phyloP scores from a whole-genome alignment of 2,329 filamentous ascomycete genomes.

The Podosphaera aphanis region DNA sequence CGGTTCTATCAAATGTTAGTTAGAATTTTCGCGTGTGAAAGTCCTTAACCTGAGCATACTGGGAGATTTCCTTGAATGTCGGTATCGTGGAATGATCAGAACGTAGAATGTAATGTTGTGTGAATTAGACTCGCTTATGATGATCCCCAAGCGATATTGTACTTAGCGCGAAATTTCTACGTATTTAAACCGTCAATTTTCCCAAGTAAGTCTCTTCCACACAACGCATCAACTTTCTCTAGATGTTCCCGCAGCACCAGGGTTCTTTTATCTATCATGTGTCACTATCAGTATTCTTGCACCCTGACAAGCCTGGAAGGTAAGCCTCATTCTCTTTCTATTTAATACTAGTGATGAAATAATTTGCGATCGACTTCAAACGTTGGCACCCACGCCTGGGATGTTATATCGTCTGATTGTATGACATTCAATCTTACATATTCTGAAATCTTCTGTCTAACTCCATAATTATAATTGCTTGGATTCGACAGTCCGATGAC shows the following conservation, averaged over 20 bases:
- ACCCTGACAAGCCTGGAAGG: no score
- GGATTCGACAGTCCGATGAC: background rate
- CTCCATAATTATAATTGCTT: background rate
- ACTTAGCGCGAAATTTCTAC: background rate
- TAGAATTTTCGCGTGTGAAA: background rate
- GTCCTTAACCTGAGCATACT: no score
- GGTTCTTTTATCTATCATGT: no score
- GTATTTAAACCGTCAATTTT: no score
- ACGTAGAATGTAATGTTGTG: background rate
- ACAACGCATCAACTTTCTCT: no score
- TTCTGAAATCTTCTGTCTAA: constrained; percentile 42
- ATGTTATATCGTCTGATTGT: constrained; percentile 49
- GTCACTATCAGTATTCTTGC: no score
- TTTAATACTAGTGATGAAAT: constrained; percentile 50
- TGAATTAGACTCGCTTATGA: background rate
- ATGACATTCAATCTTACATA: constrained; percentile 99
- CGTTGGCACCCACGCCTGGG: constrained; percentile 82
- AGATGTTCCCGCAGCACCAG: no score
- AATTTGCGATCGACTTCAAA: constrained; percentile 96
- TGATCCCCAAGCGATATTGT: background rate
- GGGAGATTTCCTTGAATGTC: background rate
- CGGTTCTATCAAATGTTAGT: no score
- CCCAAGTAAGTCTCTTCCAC: no score
- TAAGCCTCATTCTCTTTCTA: constrained; percentile 1
- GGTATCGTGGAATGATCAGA: background rate